Conservation (phyloP, 768 basidiomycete species). For the Jaapia argillacea region DNA sequence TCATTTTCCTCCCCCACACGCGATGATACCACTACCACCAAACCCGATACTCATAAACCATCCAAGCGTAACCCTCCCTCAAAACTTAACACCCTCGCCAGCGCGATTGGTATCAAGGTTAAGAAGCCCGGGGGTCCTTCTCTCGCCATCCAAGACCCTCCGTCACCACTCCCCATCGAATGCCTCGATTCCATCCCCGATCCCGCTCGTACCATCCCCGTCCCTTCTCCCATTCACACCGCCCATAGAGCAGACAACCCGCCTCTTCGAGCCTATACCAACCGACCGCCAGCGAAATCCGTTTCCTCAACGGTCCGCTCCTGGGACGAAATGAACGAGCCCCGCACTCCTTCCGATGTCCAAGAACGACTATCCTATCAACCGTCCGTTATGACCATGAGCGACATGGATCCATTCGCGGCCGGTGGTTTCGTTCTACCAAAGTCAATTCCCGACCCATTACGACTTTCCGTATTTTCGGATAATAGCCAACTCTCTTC, state of each 20-base stretch:
- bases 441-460: constrained; percentile 29
- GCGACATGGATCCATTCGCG: constrained; percentile 58
- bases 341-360: constrained; percentile 42
- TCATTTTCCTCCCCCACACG: not conserved
- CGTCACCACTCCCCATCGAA: constrained; percentile 14
- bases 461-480: constrained; percentile 43
- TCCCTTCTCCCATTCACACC: constrained; percentile 8
- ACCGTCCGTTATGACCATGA: constrained; percentile 50
- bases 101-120: constrained; percentile 53
- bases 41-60: constrained; percentile 1
- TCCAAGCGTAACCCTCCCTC: constrained; percentile 12
- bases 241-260: constrained; percentile 10
- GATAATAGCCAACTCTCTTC: constrained; percentile 11
- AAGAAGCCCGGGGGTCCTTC: constrained; percentile 39
- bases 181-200: constrained; percentile 11
- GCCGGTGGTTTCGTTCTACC: constrained; percentile 34
- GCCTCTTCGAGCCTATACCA: not conserved
- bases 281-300: constrained; percentile 5
- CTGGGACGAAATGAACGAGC: constrained; percentile 42
- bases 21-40: not conserved
- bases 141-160: constrained; percentile 42
- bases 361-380: constrained; percentile 21
- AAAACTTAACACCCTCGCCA: constrained; percentile 46
- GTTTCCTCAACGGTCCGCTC: constrained; percentile 33
- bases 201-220: constrained; percentile 5